phyloP scores from a whole-genome alignment of 108 stramenopile species.

The Mayamaea pseudoterrestris region DNA sequence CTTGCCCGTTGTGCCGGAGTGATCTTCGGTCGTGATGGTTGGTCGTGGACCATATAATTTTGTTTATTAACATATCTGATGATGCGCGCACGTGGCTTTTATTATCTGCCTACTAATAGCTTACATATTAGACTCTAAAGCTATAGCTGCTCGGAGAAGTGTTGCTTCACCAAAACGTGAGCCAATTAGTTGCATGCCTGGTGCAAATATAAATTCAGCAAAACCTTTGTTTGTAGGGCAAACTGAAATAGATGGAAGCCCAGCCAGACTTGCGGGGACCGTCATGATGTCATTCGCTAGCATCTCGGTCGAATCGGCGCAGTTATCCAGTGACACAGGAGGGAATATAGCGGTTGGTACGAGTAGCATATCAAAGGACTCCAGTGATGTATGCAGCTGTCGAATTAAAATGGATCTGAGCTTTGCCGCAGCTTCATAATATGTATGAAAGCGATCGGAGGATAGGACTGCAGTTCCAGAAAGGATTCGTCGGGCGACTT shows the following conservation, averaged over 20 bases:
- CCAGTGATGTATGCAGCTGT: constrained; percentile 39
- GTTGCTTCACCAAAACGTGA: constrained; percentile 30
- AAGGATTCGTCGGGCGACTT: constrained; percentile 70
- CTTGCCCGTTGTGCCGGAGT: constrained; percentile 45
- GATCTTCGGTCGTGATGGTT: constrained; percentile 34
- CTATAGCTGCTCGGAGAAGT: no score
- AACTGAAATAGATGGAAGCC: no score
- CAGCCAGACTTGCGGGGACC: constrained; percentile 72
- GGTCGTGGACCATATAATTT: no score
- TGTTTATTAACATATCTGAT: no score
- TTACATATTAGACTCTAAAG: no score
- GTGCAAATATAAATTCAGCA: no score
- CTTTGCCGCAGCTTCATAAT: constrained; percentile 79
- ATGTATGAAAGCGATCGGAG: constrained; percentile 71
- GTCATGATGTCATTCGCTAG: constrained; percentile 91
- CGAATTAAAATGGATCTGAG: constrained; percentile 48
- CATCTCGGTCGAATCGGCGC: constrained; percentile 44
- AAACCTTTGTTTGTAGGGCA: no score
- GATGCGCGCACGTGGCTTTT: no score
- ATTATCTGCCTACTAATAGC: no score
- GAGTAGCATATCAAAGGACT: constrained; percentile 54
- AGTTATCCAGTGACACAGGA: constrained; percentile 28
- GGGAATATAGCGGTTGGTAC: constrained; percentile 64
- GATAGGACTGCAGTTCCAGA: constrained; percentile 78
- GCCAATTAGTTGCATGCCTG: constrained; percentile 38